Percentiles rank a stretch among this genome's conserved stretches.
phyloP scores from a whole-genome alignment of 2,329 filamentous ascomycete species.

The Paecilomyces niveus region DNA sequence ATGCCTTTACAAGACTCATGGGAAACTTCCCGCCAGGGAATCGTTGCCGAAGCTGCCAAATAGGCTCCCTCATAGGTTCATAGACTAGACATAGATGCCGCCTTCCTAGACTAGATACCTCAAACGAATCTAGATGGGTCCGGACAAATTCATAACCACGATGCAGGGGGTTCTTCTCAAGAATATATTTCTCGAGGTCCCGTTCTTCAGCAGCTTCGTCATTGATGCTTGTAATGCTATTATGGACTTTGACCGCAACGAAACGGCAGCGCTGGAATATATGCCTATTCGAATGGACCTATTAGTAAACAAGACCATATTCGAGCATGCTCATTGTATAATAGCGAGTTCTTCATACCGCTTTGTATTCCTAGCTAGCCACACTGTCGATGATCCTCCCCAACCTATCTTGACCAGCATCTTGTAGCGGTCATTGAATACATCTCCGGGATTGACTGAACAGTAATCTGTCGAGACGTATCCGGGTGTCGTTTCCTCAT shows the following conservation, averaged over 20 bases:
- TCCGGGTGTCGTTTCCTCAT: slow-evolving; percentile 29
- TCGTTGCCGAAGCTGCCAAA: slow-evolving; percentile 17
- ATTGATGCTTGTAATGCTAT: slow-evolving; percentile 1
- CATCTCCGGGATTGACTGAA: neutral
- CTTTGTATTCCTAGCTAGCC: neutral
- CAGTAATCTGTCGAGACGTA: neutral
- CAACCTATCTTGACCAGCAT: neutral
- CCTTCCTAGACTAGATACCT: slow-evolving; percentile 12
- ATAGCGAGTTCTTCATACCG: neutral
- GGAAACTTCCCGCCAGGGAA: slow-evolving; percentile 19
- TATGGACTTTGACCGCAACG: neutral
- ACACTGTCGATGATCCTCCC: neutral
- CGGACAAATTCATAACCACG: slow-evolving; percentile 17
- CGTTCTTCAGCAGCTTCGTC: slow-evolving; percentile 10
- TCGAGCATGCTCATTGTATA: too few relatives aligned
- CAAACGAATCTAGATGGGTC: slow-evolving; percentile 18
- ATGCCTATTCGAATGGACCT: neutral
- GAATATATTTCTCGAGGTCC: slow-evolving; percentile 23
- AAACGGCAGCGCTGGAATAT: neutral
- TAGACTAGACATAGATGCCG: slow-evolving; percentile 23
- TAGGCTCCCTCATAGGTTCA: slow-evolving; percentile 23
- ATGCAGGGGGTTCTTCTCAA: slow-evolving; percentile 17
- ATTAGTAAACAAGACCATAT: neutral
- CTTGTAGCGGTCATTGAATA: neutral
- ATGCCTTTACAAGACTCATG: slow-evolving; percentile 20